Evolutionary conservation across 2,329 filamentous ascomycete species (phyloP), one percentile per base, ranked within the genome.

Genomic region (Sclerotinia minor): DNA sequence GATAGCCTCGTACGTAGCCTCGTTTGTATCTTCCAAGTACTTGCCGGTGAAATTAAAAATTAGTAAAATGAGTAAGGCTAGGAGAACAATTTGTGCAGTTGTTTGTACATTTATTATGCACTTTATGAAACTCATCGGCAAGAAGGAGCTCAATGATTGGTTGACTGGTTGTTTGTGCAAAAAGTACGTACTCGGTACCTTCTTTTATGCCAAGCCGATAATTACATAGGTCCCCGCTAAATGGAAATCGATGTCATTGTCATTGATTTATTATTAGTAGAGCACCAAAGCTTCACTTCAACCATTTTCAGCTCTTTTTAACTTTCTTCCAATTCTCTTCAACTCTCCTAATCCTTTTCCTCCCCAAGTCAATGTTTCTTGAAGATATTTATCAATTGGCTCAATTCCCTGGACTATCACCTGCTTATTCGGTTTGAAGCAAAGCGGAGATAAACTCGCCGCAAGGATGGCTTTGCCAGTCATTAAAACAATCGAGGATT

Each of bases 401-500:
- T 44, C 38, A 24, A 44, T 17, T 29, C 19, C 2, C 15, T 29
- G 11, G 21, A 29, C 26, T n/a, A 32, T 11, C 19, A 45, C 24
- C 17, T 7, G 47, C 26, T 9, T n/a, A 5, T 13, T 32, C 45
- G 38, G 52, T 17, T 15, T 47, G 9, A 13, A 13, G 5, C 32
- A 32, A 61, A 61, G 15, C 50, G 29, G 38, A 32, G 24, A 32
- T 13, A 54, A 15, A 8, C n/a, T 54, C 24, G 19, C 13, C 49
- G 4, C 41, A 61, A 60, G 24, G 9, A 50, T 94, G 89, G 85
- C 89, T 70, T 80, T 97, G 26, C 92, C 93, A 7, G 79, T 83
- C n/a, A 80, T 97, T 72, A 85, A 86, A 71, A 84, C 86, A 49
- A 81, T 95, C 17, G 80, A 84, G 71, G 92, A 96, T 72, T 94